Evolutionary conservation across 163 green algal genomes (phyloP), one percentile per base, ranked within the genome.

Genomic region (Scenedesmus sp.): DNA sequence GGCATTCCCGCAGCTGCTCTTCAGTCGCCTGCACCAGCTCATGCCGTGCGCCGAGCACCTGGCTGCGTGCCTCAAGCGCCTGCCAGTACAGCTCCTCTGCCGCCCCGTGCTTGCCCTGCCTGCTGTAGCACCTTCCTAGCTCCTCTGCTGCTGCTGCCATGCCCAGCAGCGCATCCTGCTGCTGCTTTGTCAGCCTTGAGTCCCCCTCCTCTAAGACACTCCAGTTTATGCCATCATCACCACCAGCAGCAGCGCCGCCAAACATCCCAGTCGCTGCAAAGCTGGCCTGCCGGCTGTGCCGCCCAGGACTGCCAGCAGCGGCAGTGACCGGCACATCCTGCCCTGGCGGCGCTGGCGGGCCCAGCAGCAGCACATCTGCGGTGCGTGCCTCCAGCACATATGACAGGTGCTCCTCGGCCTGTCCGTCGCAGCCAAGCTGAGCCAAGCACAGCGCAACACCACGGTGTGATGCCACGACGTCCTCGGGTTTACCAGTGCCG

Each of bases 61-160:
- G 78, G n/a, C 81, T 81, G 13, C 88, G 61, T 2, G 88, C 88
- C 30, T 76, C 65, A 1, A 92, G 59, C 4, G 88, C 80, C 65
- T 83, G 80, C 88, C 88, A 92, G 33, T 88, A 87, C 80, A 82
- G 26, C 79, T 88, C 88, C 81, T 92, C 88, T 46, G 88, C 88
- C 20, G 30, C 68, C 16, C 37, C 59, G 53, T 88, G 81, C 88
- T 81, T 82, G n/a, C 80, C 88, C 80, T 88, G 88, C 56, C 46
- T 42, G 24, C 43, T 83, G 20, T 56, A 70, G 12, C 80, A 88
- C 22, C 80, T 6, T 35, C 37, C 88, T 15, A 92, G 33, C 35
- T 92, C 88, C 88, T 92, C 88, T 33, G 88, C 88, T 37, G 88
- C 88, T 18, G 61, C 44, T 30, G 88, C 79, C 80, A 88, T 81